phyloP scores from a whole-genome alignment of 495 filamentous ascomycete genomes.

The Neurospora sp. region DNA sequence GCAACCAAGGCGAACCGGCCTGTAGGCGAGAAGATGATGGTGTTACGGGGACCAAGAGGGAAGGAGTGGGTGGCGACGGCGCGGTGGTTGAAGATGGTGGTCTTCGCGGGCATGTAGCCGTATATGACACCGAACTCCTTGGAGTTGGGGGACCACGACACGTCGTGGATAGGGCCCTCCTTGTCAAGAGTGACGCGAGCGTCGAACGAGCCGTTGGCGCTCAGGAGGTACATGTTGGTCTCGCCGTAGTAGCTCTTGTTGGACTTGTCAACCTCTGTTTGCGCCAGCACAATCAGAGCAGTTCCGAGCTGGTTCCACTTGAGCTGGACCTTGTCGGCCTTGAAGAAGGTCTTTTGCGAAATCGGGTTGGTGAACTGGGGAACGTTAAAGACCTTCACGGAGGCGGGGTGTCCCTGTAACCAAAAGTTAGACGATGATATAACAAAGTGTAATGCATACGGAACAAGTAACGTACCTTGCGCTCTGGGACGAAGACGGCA shows the following conservation, averaged over 20 bases:
- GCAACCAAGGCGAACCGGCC: conserved; percentile 88
- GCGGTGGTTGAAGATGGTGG: conserved; percentile 86
- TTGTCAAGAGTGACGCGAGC: conserved; percentile 89
- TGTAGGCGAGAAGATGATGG: conserved; percentile 88
- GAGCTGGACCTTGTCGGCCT: conserved; percentile 94
- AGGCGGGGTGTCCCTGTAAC: conserved; percentile 70
- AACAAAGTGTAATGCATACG: not conserved
- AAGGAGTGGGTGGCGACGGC: conserved; percentile 74
- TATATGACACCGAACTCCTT: conserved; percentile 96
- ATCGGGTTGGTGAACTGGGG: conserved; percentile 70
- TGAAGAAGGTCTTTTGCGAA: conserved; percentile 98
- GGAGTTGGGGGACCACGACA: conserved; percentile 93
- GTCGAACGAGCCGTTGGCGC: conserved; percentile 84
- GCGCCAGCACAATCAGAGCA: conserved; percentile 85
- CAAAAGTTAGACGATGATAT: conserved; percentile 2
- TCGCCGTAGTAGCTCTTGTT: conserved; percentile 99
- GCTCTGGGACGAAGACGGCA: conserved; percentile 88
- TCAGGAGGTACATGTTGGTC: conserved; percentile 92
- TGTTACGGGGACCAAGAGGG: conserved; percentile 80
- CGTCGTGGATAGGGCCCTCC: conserved; percentile 96
- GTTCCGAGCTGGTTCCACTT: conserved; percentile 94
- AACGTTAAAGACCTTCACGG: conserved; percentile 89
- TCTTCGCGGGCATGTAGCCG: conserved; percentile 96
- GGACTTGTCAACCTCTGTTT: conserved; percentile 95
- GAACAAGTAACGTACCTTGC: conserved; percentile 53